Evolutionary conservation across 139 green algal species (phyloP), one percentile per base, ranked within the genome.

Genomic region (Coelastrella sp.): DNA sequence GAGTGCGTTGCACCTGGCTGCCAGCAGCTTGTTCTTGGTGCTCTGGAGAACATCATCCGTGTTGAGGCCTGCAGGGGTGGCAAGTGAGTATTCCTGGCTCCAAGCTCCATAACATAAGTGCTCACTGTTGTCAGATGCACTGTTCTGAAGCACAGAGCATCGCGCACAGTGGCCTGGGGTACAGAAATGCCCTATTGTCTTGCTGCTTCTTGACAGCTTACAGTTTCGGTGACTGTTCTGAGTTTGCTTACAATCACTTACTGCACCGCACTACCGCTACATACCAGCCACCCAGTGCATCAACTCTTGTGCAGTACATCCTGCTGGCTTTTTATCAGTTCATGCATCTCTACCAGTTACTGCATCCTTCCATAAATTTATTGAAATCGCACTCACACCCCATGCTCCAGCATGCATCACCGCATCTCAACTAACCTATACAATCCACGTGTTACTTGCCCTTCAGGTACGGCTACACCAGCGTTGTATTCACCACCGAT

Each of bases 1-100:
- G 23, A 32, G 56, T 85, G 79, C 79, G 56, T 7, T 16, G 23
- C 16, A 7, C 19, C 58, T 57, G 79, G 58, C 79, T 85, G 79
- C 79, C 22, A 61, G 19, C 71, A 19, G n/a, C 60, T 86, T 59
- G 14, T 86, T 5, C 80, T 86, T 22, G 58, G 65, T 32, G 59
- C 80, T 65, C 23, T 86, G 61, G 80, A 86, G 80, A 68, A 74
- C 58, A 75, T 86, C 59, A 57, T 86, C 80, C 58, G 59, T 17
- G 80, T 86, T 74, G 80, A 86, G 80, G 80, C 80, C 5, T 86
- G 80, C 80, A 86, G 80, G 80, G 80, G 80, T 86, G 80, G 80
- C 80, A 86, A 22, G 80, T 86, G 80, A 86, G 80, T 74, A 13
- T 47, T 47, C 32, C 32, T 47, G 32, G 32, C 32, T 47, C 32